phyloP scores from a whole-genome alignment of 306 rosid genomes.

The Aeschynomene evenia region DNA sequence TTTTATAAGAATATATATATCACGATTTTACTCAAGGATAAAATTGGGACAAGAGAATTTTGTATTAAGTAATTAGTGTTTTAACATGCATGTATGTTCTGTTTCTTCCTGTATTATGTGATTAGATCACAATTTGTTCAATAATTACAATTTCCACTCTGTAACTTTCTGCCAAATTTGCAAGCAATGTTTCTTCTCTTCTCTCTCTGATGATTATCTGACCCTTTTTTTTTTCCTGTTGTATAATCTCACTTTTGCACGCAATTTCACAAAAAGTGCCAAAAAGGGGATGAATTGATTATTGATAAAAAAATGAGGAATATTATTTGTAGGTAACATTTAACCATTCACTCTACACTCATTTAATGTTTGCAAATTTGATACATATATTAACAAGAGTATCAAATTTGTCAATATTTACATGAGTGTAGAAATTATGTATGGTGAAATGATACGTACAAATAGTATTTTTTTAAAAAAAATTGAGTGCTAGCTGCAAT shows the following conservation, averaged over 20 bases:
- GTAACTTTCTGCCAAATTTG: background rate
- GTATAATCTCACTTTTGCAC: background rate
- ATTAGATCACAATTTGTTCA: constrained; percentile 20
- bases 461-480: too few species aligned
- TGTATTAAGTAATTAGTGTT: constrained; percentile 26
- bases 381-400: too few species aligned
- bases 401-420: too few species aligned
- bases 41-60: background rate
- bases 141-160: constrained; percentile 18
- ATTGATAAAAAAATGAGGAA: too few species aligned
- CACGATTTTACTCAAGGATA: constrained; percentile 12
- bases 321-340: too few species aligned
- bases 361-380: too few species aligned
- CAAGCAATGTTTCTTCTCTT: background rate
- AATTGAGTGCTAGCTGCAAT: background rate
- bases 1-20: too few species aligned
- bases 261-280: background rate
- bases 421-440: too few species aligned
- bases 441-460: too few species aligned
- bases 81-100: background rate
- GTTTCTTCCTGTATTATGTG: background rate
- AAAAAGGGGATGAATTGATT: background rate
- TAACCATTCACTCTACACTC: too few species aligned
- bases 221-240: background rate
- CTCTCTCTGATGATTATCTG: background rate